Evolutionary conservation across 176 grass and related monocot species (phyloP), one percentile per base, ranked within the genome.

Genomic region (Oryza rufipogon): DNA sequence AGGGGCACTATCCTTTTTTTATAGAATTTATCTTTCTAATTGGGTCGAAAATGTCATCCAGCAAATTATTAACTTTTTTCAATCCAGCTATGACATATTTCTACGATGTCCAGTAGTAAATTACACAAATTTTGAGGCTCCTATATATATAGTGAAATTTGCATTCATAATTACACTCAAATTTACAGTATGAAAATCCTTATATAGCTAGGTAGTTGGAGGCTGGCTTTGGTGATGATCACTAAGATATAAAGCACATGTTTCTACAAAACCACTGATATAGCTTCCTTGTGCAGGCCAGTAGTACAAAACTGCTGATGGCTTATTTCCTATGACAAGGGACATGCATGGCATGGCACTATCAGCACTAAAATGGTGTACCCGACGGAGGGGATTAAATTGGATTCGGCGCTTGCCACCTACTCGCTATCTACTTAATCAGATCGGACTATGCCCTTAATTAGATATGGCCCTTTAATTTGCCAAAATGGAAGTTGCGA

Each of bases 391-490:
- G 9, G 14, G 78, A 90, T 82, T 86, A 61, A 90, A 86, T 86
- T 82, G 78, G 7, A 78, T 86, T 86, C 88, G 83, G 88, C 36
- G 83, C 88, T 82, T 45, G 88, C 83, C 88, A 90, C 84, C 83
- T 78, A 90, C 88, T 86, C 44, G 15, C 12, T 8, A 46, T 47
- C 19, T 44, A 7, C 69, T 65, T 80, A 56, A 71, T 66, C 73
- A 39, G 76, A 74, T 45, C 15, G 56, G 73, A 49, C 14, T 42
- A 34, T 19, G 33, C 22, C 22, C 36, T 45, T 70, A 54, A 32
- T 68, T 22, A 56, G 46, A 5, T 44, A 10, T 63, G 38, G 14
- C 41, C 42, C 26, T 82, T 65, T 22, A 41, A 61, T 63, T 47
- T 12, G 28, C 64, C 38, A 41, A 47, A 22, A 63, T n/a, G 48